Evolutionary conservation across 345 rosid genomes (phyloP).

Genomic region (Syzygium grande): DNA sequence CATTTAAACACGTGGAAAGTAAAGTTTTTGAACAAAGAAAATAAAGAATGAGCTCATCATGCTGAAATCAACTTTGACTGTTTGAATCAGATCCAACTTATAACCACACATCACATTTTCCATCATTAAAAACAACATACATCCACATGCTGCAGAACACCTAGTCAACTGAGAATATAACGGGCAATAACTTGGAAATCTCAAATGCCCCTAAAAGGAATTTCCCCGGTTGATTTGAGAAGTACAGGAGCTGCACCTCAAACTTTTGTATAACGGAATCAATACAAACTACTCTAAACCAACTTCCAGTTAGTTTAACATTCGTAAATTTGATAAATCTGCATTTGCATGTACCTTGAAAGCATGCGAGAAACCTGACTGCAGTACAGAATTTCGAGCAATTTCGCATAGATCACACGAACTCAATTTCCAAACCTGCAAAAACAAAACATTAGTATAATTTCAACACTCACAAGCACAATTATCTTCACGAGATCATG

Average conservation of each 20-base stretch:
- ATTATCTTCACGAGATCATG: background rate
- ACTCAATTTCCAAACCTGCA: slow-evolving; percentile 97
- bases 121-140: background rate
- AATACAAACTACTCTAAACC: background rate
- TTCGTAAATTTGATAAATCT: background rate
- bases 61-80: background rate
- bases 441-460: background rate
- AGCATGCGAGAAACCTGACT: slow-evolving; percentile 99
- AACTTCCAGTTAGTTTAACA: background rate
- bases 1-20: background rate
- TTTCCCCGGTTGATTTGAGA: background rate
- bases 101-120: background rate
- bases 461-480: background rate
- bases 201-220: background rate
- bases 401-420: slow-evolving; percentile 96
- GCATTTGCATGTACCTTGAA: slow-evolving; percentile 45
- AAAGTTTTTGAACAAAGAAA: background rate
- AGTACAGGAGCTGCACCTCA: background rate
- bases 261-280: background rate
- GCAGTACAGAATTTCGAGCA: slow-evolving; percentile 97
- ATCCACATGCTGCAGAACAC: background rate
- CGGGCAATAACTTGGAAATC: background rate
- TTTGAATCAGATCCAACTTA: background rate
- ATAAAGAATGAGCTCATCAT: background rate
- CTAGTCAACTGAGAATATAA: background rate